Evolutionary conservation across 495 filamentous ascomycete genomes (phyloP).

Genomic region (Ascodesmis nigricans): DNA sequence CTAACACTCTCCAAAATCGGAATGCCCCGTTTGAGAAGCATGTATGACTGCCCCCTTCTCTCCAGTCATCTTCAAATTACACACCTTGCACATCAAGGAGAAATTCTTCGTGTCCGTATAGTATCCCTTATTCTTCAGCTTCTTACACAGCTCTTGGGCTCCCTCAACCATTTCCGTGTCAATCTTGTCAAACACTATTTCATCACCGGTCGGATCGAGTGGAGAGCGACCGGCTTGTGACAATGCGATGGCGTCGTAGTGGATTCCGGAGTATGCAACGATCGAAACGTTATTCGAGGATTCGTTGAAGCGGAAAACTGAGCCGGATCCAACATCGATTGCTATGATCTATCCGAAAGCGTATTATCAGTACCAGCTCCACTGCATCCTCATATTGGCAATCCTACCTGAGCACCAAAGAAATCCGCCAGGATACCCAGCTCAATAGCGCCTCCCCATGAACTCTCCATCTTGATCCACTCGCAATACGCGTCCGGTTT

Average conservation of each 20-base stretch:
- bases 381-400: too few species aligned
- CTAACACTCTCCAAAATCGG: conserved; percentile 43
- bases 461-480: conserved; percentile 61
- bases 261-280: conserved; percentile 79
- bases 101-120: conserved; percentile 79
- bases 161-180: conserved; percentile 48
- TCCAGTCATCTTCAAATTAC: conserved; percentile 49
- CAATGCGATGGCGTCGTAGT: conserved; percentile 82
- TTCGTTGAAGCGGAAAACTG: conserved; percentile 65
- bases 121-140: conserved; percentile 53
- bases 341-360: conserved; percentile 14
- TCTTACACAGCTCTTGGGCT: conserved; percentile 45
- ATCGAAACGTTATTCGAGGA: conserved; percentile 47
- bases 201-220: conserved; percentile 46
- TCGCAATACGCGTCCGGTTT: conserved; percentile 53
- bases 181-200: conserved; percentile 48
- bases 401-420: conserved; percentile 66
- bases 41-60: conserved; percentile 48
- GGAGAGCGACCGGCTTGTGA: conserved; percentile 40
- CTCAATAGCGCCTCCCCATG: conserved; percentile 88
- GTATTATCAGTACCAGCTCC: not conserved
- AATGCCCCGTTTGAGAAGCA: conserved; percentile 42
- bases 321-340: conserved; percentile 35
- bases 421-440: conserved; percentile 64
- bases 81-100: conserved; percentile 57